Percentiles rank a stretch among this genome's conserved stretches.
These are phyloP conservation scores for Hymenoscyphus salicellus DNA, from an alignment of 2,329 filamentous ascomycete species.

Conservation along the genomic window DNA sequence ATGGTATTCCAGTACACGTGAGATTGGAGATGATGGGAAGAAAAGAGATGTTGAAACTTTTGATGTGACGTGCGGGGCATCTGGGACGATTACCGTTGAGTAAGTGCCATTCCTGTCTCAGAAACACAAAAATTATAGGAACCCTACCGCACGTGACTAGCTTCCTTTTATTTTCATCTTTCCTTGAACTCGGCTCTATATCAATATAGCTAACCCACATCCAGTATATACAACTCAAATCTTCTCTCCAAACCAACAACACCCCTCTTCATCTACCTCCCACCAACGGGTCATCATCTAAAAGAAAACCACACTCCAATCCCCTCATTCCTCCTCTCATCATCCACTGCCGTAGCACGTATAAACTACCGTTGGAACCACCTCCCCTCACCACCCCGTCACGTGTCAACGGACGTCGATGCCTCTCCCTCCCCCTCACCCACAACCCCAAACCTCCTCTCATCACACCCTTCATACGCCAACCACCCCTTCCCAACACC, in stretches of 20 bases:
- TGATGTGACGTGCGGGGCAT: slow-evolving; percentile 28
- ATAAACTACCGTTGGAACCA: slow-evolving; percentile 59
- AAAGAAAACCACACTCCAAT: slow-evolving; percentile 40
- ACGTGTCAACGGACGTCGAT: neutral
- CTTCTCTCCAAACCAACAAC: slow-evolving; percentile 33
- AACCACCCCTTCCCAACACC: slow-evolving; percentile 51
- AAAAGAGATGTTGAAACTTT: slow-evolving; percentile 19
- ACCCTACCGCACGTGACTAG: neutral
- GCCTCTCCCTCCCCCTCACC: slow-evolving; percentile 5
- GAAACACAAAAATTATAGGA: neutral
- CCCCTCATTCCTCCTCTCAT: slow-evolving; percentile 43
- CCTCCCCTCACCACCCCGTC: slow-evolving; percentile 12
- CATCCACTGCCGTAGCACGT: slow-evolving; percentile 49
- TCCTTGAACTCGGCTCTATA: neutral
- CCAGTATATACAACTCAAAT: slow-evolving; percentile 31
- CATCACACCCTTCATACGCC: slow-evolving; percentile 17
- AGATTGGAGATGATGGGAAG: neutral
- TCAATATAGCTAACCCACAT: neutral
- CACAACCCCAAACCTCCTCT: slow-evolving; percentile 11
- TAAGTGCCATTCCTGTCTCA: slow-evolving; percentile 19
- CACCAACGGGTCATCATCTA: slow-evolving; percentile 42
- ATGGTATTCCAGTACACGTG: slow-evolving; percentile 3
- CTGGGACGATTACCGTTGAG: slow-evolving; percentile 31
- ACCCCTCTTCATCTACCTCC: slow-evolving; percentile 56
- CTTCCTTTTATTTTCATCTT: neutral